A percentile compares a stretch with the other conserved stretches of the same genome.
These are phyloP conservation scores for Fusarium guadeloupense DNA, from an alignment of 2,329 filamentous ascomycete genomes.

Conservation along the genomic window DNA sequence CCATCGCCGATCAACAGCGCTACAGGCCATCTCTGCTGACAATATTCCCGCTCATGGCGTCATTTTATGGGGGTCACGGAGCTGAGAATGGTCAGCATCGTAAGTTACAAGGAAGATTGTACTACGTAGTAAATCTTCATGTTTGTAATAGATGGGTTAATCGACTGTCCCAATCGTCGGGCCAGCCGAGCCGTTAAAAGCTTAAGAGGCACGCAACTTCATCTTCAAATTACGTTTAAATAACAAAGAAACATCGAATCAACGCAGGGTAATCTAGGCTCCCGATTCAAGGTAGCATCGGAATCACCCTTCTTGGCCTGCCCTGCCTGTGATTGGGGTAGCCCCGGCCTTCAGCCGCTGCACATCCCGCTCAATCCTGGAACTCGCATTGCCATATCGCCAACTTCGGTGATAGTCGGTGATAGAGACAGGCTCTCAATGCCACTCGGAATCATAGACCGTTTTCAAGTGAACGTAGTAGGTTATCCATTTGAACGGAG, in stretches of 20 bases:
- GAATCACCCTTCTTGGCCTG: not conserved
- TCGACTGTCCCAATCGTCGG: not conserved
- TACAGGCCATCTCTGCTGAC: not conserved
- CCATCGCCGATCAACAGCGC: constrained; percentile 17
- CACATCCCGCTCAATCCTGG: not conserved
- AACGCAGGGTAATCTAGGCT: not conserved
- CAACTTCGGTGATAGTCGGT: not conserved
- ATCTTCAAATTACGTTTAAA: not conserved
- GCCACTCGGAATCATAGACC: no score
- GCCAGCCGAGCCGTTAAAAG: constrained; percentile 3
- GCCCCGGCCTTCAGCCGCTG: not conserved
- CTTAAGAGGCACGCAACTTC: not conserved
- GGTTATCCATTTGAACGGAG: no score
- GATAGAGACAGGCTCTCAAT: no score
- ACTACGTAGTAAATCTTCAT: not conserved
- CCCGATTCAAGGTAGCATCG: not conserved
- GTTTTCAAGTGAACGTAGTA: no score
- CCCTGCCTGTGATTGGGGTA: not conserved
- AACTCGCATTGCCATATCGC: not conserved
- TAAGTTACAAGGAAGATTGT: not conserved
- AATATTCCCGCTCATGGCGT: constrained; percentile 21
- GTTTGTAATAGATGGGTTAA: not conserved
- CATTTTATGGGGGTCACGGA: no score
- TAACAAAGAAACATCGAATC: not conserved
- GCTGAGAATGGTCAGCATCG: constrained; percentile 10